A percentile compares a stretch with the other conserved stretches of the same genome.
These are phyloP conservation scores for Termitomyces sp. DNA, from an alignment of 768 basidiomycete species.

Conservation along the genomic window DNA sequence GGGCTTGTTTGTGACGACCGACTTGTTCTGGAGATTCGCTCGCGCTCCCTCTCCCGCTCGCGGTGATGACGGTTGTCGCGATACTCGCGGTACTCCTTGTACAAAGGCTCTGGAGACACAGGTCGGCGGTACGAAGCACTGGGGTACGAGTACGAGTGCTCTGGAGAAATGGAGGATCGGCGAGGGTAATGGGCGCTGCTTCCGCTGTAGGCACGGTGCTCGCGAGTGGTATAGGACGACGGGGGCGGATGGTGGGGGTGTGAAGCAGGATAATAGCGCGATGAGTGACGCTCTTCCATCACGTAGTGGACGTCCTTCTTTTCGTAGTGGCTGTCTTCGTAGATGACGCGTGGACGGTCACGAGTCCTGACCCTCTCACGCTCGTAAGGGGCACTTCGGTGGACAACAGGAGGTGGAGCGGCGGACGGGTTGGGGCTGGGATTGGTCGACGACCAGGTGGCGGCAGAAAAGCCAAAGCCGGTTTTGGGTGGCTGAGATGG, in stretches of 20 bases:
- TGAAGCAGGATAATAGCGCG: too few species aligned
- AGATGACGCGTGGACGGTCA: too few species aligned
- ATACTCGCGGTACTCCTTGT: slow-evolving; percentile 6
- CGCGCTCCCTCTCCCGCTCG: not conserved
- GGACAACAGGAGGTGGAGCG: too few species aligned
- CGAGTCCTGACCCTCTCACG: too few species aligned
- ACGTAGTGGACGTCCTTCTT: too few species aligned
- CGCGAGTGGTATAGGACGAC: too few species aligned
- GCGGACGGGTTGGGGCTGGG: too few species aligned
- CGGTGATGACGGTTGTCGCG: not conserved
- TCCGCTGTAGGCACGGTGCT: too few species aligned
- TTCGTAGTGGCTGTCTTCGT: too few species aligned
- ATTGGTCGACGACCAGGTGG: slow-evolving; percentile 3
- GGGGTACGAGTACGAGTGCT: not conserved
- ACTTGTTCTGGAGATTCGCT: not conserved
- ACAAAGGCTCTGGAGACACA: slow-evolving; percentile 1
- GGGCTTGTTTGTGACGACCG: slow-evolving; percentile 13
- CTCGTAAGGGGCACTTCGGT: too few species aligned
- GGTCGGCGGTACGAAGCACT: not conserved
- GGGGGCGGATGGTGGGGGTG: too few species aligned
- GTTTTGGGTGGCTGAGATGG: not conserved
- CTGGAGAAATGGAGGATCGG: not conserved
- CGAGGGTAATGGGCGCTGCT: not conserved
- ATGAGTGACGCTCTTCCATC: too few species aligned
- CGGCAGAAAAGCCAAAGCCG: slow-evolving; percentile 12